Evolutionary conservation across 192 early-diverging fungal genomes (phyloP), one percentile per base, ranked within the genome.

Genomic region (Linderina pennispora): DNA sequence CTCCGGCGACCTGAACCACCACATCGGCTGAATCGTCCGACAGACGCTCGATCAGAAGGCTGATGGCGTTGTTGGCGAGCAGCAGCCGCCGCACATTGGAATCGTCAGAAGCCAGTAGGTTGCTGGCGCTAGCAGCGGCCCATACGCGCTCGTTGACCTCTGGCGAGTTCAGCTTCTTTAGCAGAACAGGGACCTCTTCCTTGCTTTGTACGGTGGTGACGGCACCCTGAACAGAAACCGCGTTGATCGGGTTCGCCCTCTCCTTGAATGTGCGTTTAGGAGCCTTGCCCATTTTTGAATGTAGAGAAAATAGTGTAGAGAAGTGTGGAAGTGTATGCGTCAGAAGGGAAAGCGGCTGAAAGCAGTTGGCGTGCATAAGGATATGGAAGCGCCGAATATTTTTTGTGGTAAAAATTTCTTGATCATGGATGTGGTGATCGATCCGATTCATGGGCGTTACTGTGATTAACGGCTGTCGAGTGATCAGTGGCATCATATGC

Each of bases 101-200:
- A 23, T 63, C 53, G 14, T 62, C 60, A 13, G 56, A 50, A 21
- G 55, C 23, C 5, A 80, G 83, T 23, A 96, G 65, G 63, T 92
- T 85, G 28, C 87, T 88, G 14, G 89, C 77, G 46, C 88, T 87
- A 22, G 90, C 85, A 13, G 88, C 87, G 1, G 93, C 89, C 91
- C 91, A 96, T 5, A 83, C 81, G 5, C 90, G 70, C 28, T 96
- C 93, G 45, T 79, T 81, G 21, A 79, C 58, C 43, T 86, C 79
- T 24, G 65, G 51, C 2, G 84, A 81, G 6, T 52, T 55, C 5
- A 91, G 74, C 84, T 91, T 68, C 20, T 52, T 67, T 37, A 68
- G 23, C 46, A 63, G 56, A 16, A 41, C 55, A 7, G 63, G 63
- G 1, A 66, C 58, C 20, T 66, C 59, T 2, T 59, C 60, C 43